These are phyloP conservation scores for Chamaecrista fasciculata DNA, from an alignment of 306 rosid genomes.

Conservation along the genomic window DNA sequence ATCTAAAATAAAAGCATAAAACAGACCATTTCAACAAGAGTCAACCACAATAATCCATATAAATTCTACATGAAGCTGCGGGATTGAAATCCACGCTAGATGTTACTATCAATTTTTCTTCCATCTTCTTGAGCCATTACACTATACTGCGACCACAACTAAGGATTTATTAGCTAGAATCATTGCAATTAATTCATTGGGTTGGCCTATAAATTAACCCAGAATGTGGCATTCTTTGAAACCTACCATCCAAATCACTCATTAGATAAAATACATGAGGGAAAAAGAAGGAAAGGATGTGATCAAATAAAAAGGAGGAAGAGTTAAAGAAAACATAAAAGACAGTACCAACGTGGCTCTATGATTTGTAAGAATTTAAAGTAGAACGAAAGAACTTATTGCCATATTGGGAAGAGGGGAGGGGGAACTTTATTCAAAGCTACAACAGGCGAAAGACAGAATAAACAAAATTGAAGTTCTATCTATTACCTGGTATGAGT, in stretches of 20 bases:
- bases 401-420: neutral
- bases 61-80: neutral
- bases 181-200: constrained; percentile 17
- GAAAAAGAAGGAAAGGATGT: neutral
- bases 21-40: neutral
- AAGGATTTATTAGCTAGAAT: neutral
- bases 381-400: neutral
- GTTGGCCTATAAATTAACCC: constrained; percentile 2
- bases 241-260: neutral
- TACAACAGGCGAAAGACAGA: neutral
- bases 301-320: neutral
- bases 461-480: constrained; percentile 12
- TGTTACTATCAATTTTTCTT: constrained; percentile 1
- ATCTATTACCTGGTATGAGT: constrained; percentile 89
- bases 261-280: neutral
- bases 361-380: neutral
- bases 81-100: neutral
- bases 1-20: constrained; percentile 56
- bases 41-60: neutral
- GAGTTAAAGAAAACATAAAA: neutral
- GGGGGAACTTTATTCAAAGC: neutral
- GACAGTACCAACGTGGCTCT: neutral
- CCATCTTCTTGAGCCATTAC: neutral
- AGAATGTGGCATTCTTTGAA: neutral
- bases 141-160: constrained; percentile 4